A percentile compares a stretch with the other conserved stretches of the same genome.
Conservation (phyloP, 768 basidiomycete genomes). For the Heimioporus sp. region DNA sequence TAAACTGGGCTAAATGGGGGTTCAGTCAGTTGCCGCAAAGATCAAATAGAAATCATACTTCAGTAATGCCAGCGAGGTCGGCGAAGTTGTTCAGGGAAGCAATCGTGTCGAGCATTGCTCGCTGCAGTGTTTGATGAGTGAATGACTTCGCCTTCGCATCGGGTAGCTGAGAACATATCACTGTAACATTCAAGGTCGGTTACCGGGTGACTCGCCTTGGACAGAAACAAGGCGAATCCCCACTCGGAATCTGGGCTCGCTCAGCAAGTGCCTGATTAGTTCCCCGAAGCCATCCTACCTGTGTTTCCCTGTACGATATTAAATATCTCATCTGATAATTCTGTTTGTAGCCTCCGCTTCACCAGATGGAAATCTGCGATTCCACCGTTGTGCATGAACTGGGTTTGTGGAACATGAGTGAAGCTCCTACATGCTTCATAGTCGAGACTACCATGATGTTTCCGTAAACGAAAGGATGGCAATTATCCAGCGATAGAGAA, state of each 20-base stretch:
- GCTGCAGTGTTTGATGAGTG: constrained; percentile 64
- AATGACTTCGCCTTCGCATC: constrained; percentile 77
- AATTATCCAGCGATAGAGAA: constrained; percentile 88
- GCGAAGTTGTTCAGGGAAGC: constrained; percentile 72
- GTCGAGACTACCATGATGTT: constrained; percentile 74
- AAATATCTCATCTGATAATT: constrained; percentile 81
- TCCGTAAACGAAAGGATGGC: constrained; percentile 91
- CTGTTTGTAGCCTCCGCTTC: constrained; percentile 76
- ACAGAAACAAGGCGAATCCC: constrained; percentile 91
- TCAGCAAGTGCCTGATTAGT: background rate
- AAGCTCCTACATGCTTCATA: background rate
- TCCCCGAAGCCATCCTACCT: constrained; percentile 41
- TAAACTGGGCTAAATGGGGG: constrained; percentile 62
- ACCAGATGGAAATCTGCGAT: constrained; percentile 80
- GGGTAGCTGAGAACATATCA: constrained; percentile 54
- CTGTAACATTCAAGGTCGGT: background rate
- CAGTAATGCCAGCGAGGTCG: constrained; percentile 68
- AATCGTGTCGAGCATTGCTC: constrained; percentile 90
- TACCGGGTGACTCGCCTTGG: constrained; percentile 49
- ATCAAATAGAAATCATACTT: constrained; percentile 42
- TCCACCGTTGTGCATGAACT: constrained; percentile 99
- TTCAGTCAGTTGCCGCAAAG: background rate
- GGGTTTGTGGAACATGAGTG: background rate
- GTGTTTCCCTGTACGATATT: constrained; percentile 91
- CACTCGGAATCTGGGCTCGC: constrained; percentile 81